Base-by-base conservation (phyloP, 371 early-diverging fungal genomes). In the Mucor lusitanicus region DNA sequence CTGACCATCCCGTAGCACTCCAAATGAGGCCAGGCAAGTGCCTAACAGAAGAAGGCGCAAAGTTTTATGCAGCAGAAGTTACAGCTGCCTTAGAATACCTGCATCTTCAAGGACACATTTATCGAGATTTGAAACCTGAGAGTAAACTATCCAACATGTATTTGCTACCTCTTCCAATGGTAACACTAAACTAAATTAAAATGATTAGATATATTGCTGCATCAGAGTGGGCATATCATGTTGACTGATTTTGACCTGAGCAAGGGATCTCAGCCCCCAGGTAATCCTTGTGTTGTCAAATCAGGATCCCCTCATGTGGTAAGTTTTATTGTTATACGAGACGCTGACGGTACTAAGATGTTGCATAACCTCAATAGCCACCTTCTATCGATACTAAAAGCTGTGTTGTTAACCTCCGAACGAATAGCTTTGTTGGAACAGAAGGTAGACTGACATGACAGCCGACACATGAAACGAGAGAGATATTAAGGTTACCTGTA, bases 101-200 rank as follows among this genome's bases (percentile, higher is more conserved):
- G 70, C 99, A 99, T 79, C 84, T 95, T 63, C 93, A 94, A 84
- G 99, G 97, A 0, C 95, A 95, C 70, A 95, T 99, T 48, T 99
- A 99, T 78, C 84, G 99, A 56, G 99, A 99, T 80, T 85, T 99
- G 66, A 99, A 99, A 78, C 99, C 99, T 21, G 99, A 99, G 75
- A 99, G 97, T 93, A 86, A 87, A 87, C 55, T 21, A 15, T 28
- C 32, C 17, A 50, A 17, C 40, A 17, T 40, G 40, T 40, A 17
- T 40, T 53, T 27, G 6, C 53, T 27, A 53, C 53, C 11, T 53
- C 53, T 25, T 8, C 53, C 13, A 53, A 27, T 27, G 53, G 53
- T 53, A 53, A 54, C 53, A 23, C 59, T 35, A 46, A 46, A 58
- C 25, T 57, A 46, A 50, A 37, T 37, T 40, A 50, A 60, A 32